Percentiles rank a stretch among this genome's conserved stretches.
These are phyloP conservation scores for Cornus suecica DNA, from an alignment of 148 eudicot species.

Conservation along the genomic window DNA sequence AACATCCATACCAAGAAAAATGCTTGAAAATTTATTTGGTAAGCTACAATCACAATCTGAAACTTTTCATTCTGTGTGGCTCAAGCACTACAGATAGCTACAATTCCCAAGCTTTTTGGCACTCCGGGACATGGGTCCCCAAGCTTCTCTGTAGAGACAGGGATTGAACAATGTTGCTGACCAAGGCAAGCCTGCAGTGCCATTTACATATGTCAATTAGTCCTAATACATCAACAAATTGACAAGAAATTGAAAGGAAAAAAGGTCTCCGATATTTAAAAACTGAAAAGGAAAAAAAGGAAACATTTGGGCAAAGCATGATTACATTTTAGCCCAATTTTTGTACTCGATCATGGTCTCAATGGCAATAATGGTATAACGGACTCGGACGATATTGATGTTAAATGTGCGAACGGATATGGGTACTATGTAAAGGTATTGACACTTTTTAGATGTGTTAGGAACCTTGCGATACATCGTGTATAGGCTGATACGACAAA, in stretches of 20 bases:
- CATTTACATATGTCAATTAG: slow-evolving; percentile 4
- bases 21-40: too few species aligned
- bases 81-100: slow-evolving; percentile 40
- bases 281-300: neutral
- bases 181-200: slow-evolving; percentile 49
- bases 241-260: neutral
- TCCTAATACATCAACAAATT: neutral
- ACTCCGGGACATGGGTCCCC: slow-evolving; percentile 52
- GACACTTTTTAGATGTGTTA: too few species aligned
- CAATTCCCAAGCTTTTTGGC: slow-evolving; percentile 50
- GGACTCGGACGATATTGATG: too few species aligned
- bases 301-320: neutral
- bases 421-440: too few species aligned
- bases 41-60: neutral
- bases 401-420: too few species aligned
- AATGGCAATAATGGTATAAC: too few species aligned
- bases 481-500: too few species aligned
- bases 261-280: neutral
- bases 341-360: too few species aligned
- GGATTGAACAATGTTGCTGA: slow-evolving; percentile 34
- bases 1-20: too few species aligned
- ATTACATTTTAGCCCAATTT: neutral
- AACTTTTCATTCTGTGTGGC: neutral
- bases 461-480: too few species aligned
- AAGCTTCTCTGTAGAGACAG: slow-evolving; percentile 33